Evolutionary conservation across 2,329 filamentous ascomycete genomes (phyloP).

Genomic region (Diaporthe ampelina): DNA sequence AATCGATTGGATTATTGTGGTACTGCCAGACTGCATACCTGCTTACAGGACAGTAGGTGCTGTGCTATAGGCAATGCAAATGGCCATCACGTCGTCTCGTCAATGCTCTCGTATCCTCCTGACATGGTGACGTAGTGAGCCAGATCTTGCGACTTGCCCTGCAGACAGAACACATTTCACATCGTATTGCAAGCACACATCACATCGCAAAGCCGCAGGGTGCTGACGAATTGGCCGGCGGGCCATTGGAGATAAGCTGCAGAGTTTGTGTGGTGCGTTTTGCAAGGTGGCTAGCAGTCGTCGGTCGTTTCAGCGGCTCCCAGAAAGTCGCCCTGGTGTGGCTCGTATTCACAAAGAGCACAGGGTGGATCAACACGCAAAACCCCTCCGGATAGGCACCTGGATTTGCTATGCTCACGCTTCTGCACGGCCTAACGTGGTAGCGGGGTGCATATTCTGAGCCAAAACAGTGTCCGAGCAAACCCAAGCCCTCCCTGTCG

Average conservation of each 20-base stretch:
- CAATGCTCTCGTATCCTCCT: slow-evolving; percentile 6
- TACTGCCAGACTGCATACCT: neutral
- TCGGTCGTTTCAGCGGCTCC: slow-evolving; percentile 23
- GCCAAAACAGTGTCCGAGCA: slow-evolving; percentile 30
- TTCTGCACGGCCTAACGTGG: slow-evolving; percentile 39
- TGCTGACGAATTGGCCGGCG: slow-evolving; percentile 25
- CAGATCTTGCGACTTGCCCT: neutral
- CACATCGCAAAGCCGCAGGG: slow-evolving; percentile 11
- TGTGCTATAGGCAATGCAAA: slow-evolving; percentile 9
- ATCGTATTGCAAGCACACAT: too few relatives aligned
- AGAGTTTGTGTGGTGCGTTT: slow-evolving; percentile 8
- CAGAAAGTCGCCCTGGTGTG: slow-evolving; percentile 11
- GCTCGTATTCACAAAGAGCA: slow-evolving; percentile 37
- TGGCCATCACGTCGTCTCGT: slow-evolving; percentile 11
- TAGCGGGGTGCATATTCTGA: neutral
- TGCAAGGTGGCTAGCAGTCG: neutral
- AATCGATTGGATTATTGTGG: neutral
- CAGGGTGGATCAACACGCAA: slow-evolving; percentile 1
- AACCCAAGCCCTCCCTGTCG: slow-evolving; percentile 6
- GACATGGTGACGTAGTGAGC: slow-evolving; percentile 21
- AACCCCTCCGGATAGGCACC: slow-evolving; percentile 2
- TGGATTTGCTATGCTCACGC: slow-evolving; percentile 19
- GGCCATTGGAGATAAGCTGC: slow-evolving; percentile 24
- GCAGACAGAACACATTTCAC: neutral
- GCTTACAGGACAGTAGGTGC: neutral